A percentile compares a stretch with the other conserved stretches of the same genome.
Evolutionary conservation across 768 basidiomycete genomes (phyloP).

Genomic region (Rhizopogon sp.): DNA sequence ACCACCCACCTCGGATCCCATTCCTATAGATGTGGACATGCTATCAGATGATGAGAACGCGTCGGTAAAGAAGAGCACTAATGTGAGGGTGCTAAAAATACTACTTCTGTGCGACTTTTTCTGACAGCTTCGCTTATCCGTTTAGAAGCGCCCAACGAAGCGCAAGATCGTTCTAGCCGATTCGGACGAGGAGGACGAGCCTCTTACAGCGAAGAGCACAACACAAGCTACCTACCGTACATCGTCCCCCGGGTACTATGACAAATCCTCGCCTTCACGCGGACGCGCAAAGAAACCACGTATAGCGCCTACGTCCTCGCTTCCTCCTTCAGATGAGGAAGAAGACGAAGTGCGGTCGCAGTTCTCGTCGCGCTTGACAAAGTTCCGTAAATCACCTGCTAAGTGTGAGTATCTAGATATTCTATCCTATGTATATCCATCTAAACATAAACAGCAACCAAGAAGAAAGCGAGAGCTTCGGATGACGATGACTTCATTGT

Average conservation of each 20-base stretch:
- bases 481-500: constrained; percentile 75
- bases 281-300: constrained; percentile 57
- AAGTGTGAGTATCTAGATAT: constrained; percentile 38
- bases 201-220: not conserved
- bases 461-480: constrained; percentile 28
- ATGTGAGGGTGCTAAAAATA: constrained; percentile 23
- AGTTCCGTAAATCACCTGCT: constrained; percentile 59
- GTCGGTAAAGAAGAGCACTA: constrained; percentile 25
- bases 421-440: not conserved
- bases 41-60: constrained; percentile 45
- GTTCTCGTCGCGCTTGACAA: constrained; percentile 56
- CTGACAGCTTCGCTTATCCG: not conserved
- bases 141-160: constrained; percentile 41
- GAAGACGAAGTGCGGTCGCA: constrained; percentile 41
- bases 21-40: constrained; percentile 64
- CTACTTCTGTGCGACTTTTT: not conserved
- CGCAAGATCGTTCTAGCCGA: constrained; percentile 67
- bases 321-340: constrained; percentile 43
- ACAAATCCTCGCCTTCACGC: constrained; percentile 22
- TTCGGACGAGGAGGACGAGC: constrained; percentile 58
- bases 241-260: constrained; percentile 23
- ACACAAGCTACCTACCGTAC: constrained; percentile 15
- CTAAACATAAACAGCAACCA: constrained; percentile 30
- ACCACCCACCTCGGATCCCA: constrained; percentile 73
- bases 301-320: constrained; percentile 39